These are phyloP conservation scores for Spizellomyces sp. DNA, from an alignment of 192 early-diverging fungal species.

Conservation along the genomic window DNA sequence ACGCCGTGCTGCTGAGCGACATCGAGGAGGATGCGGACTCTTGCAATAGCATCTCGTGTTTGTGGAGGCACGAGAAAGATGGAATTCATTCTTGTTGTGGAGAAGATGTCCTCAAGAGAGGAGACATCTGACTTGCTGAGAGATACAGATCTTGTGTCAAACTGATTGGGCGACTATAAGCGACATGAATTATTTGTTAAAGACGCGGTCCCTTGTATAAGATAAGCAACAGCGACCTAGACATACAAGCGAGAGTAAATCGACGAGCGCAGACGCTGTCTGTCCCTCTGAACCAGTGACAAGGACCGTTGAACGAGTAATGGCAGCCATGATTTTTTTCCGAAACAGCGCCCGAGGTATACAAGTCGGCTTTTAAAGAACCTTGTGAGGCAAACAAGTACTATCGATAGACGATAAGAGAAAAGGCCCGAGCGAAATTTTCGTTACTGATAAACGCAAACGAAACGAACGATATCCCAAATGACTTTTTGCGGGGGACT, in stretches of 20 bases:
- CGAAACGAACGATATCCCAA: no score
- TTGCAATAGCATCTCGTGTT: not conserved
- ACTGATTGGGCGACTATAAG: not conserved
- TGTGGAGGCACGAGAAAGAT: conserved; percentile 11
- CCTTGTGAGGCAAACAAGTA: no score
- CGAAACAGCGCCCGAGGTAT: no score
- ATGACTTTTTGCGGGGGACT: no score
- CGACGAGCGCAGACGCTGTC: not conserved
- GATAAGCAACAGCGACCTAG: not conserved
- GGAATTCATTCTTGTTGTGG: not conserved
- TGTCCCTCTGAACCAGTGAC: not conserved
- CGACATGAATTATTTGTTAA: not conserved
- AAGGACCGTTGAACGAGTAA: not conserved
- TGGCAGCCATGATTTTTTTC: not conserved
- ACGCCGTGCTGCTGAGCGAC: conserved; percentile 5
- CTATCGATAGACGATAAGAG: no score
- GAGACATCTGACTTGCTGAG: not conserved
- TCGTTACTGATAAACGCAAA: no score
- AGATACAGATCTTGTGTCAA: not conserved
- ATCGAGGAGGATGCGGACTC: conserved; percentile 9
- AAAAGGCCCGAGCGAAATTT: no score
- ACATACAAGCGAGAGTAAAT: not conserved
- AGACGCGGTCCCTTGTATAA: not conserved
- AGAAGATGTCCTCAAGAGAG: not conserved
- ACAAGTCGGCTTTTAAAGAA: no score